Percentiles rank a stretch among this genome's conserved stretches.
These are phyloP conservation scores for Annona squamosa DNA, from an alignment of 164 flowering plant species.

Conservation along the genomic window DNA sequence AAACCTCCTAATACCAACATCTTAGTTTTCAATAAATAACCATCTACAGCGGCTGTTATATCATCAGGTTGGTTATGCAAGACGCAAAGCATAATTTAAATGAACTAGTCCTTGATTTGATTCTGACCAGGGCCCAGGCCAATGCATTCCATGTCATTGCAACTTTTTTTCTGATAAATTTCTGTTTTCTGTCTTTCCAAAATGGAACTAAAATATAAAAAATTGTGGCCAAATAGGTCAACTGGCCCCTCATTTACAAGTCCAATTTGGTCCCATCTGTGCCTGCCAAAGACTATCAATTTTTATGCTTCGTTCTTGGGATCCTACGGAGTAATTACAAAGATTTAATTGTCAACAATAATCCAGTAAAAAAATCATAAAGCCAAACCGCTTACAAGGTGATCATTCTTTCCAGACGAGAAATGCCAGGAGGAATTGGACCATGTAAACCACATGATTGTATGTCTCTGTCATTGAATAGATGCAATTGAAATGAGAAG, in stretches of 20 bases:
- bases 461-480: slow-evolving; percentile 35
- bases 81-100: too few species aligned
- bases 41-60: too few species aligned
- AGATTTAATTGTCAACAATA: not conserved
- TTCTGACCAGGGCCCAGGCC: too few species aligned
- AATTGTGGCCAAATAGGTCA: not conserved
- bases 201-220: too few species aligned
- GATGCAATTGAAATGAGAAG: not conserved
- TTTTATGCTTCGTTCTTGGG: not conserved
- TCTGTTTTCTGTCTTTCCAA: too few species aligned
- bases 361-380: not conserved
- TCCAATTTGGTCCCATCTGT: not conserved
- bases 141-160: too few species aligned
- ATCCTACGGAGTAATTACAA: not conserved
- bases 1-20: too few species aligned
- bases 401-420: slow-evolving; percentile 29
- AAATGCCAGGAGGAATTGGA: slow-evolving; percentile 54
- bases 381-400: slow-evolving; percentile 37
- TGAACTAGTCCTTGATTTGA: too few species aligned
- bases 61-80: too few species aligned
- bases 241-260: not conserved
- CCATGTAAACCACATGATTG: slow-evolving; percentile 55
- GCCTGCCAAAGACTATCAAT: not conserved
- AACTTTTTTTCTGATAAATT: too few species aligned
- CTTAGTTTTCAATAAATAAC: too few species aligned